Evolutionary conservation across 2,329 filamentous ascomycete genomes (phyloP).

Genomic region (Harringtonia aguacate): DNA sequence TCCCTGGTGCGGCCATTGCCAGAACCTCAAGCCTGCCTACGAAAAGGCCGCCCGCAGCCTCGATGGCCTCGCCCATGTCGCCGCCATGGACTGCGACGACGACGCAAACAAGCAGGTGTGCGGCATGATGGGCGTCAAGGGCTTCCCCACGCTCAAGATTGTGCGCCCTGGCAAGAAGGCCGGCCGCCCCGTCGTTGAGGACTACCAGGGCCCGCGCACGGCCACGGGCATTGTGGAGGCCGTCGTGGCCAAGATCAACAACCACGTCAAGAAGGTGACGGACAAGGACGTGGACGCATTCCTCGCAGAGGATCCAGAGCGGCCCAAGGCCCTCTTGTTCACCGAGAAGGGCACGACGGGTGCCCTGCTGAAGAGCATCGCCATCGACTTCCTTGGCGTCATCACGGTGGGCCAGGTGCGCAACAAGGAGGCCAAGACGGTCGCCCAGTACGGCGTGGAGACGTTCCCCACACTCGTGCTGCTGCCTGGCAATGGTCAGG

Average conservation of each 20-base stretch:
- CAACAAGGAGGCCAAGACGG: constrained; percentile 62
- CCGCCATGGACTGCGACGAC: constrained; percentile 90
- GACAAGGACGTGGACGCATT: constrained; percentile 73
- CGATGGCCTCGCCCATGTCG: constrained; percentile 86
- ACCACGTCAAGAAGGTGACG: constrained; percentile 72
- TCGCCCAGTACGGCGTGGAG: constrained; percentile 63
- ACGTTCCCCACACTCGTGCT: constrained; percentile 75
- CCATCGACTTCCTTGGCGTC: constrained; percentile 79
- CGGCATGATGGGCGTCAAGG: constrained; percentile 74
- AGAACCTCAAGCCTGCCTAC: constrained; percentile 90
- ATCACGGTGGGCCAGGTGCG: constrained; percentile 75
- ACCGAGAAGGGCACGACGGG: constrained; percentile 87
- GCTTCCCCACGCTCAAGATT: constrained; percentile 94
- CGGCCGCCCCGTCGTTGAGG: constrained; percentile 72
- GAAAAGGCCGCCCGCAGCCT: constrained; percentile 88
- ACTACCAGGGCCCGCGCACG: constrained; percentile 75
- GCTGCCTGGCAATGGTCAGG: constrained; percentile 58
- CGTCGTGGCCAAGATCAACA: constrained; percentile 79
- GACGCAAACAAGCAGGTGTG: constrained; percentile 86
- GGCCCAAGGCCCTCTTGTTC: constrained; percentile 79
- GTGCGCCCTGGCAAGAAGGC: constrained; percentile 67
- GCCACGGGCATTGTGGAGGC: constrained; percentile 84
- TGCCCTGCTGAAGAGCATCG: constrained; percentile 69
- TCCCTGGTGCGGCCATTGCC: constrained; percentile 95
- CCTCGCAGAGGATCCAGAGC: constrained; percentile 57